A percentile compares a stretch with the other conserved stretches of the same genome.
These are phyloP conservation scores for Stipa capillata DNA, from an alignment of 176 grass and related monocot genomes.

Conservation along the genomic window DNA sequence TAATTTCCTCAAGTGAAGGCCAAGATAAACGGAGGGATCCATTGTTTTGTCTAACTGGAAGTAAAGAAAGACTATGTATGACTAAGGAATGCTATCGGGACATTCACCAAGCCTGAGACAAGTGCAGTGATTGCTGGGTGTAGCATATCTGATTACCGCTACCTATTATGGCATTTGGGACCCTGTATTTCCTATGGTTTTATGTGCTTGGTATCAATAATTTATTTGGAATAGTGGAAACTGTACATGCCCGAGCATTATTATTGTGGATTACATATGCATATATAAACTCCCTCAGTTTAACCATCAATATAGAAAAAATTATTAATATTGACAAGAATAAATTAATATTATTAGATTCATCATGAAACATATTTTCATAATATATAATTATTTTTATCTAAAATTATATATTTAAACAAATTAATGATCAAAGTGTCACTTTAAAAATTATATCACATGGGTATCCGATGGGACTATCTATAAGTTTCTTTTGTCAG, in stretches of 20 bases:
- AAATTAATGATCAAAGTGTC: too few relatives aligned
- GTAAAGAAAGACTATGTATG: constrained; percentile 19
- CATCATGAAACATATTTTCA: too few relatives aligned
- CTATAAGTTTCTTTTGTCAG: too few relatives aligned
- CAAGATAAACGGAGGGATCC: not conserved
- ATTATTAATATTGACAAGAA: too few relatives aligned
- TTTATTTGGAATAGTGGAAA: constrained; percentile 4
- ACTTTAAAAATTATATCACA: too few relatives aligned
- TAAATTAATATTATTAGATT: too few relatives aligned
- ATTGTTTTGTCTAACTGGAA: constrained; percentile 23
- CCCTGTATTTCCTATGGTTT: constrained; percentile 31
- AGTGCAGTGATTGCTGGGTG: constrained; percentile 62
- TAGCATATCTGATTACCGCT: constrained; percentile 24
- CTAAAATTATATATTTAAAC: too few relatives aligned
- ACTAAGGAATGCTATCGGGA: constrained; percentile 2
- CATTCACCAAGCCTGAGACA: constrained; percentile 39
- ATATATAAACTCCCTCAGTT: too few relatives aligned
- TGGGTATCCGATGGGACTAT: too few relatives aligned
- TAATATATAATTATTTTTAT: too few relatives aligned
- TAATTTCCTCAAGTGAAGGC: constrained; percentile 20
- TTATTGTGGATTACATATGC: not conserved
- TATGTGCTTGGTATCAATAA: constrained; percentile 29
- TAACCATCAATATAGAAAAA: too few relatives aligned
- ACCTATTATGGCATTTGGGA: constrained; percentile 19
- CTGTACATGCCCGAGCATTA: not conserved